Base-by-base conservation (phyloP, 495 filamentous ascomycete genomes). In the Platismatia glauca region DNA sequence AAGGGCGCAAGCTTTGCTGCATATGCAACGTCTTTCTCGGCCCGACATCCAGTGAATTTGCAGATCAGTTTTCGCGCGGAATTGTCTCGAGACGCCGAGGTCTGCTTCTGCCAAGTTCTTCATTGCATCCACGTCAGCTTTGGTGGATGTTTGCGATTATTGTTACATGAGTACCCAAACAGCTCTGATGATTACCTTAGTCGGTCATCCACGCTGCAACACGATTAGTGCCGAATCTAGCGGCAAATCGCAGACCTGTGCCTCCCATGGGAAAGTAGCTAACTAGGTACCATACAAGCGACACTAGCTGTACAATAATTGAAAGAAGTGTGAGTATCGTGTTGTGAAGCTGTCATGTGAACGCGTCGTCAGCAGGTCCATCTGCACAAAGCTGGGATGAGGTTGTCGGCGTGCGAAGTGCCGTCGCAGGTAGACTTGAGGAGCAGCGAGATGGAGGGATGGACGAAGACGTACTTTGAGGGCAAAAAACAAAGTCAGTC, bases 241-340 rank as follows among this genome's bases (percentile, higher is more conserved):
- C 88, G 69, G 90, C 91, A 67, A 95, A 87, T 66, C 92, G 86
- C 65, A 97, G 75, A 24, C 93, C 90, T 57, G 84, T 90, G 57
- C 88, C 89, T 31, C 94, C 94, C 91, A 97, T 95, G 4, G 94
- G 94, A 72, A 98, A 98, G 77, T 98, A 98, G 76, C 89, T 94
- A 74, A 98, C 87, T 13, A 96, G 79, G 75, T 97, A 97, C 93
- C 94, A 98, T 34, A 91, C 62, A 53, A 97, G 79, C 57, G 86
- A 86, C 58, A 83, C 86, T 57, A 97, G 76, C 72, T 98, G 94
- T 69, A 89, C 76, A 66, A 97, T 80, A 56, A 89, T 84, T 29
- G 90, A 86, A 66, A 97, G 74, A 38, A 97, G 76, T 34, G 94
- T 96, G 63, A 97, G 84, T 67, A 93, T 68, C 34, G 87, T 88